A percentile compares a stretch with the other conserved stretches of the same genome.
phyloP scores from a whole-genome alignment of 192 early-diverging fungal genomes.

The Jimgerdemannia flammicorona region DNA sequence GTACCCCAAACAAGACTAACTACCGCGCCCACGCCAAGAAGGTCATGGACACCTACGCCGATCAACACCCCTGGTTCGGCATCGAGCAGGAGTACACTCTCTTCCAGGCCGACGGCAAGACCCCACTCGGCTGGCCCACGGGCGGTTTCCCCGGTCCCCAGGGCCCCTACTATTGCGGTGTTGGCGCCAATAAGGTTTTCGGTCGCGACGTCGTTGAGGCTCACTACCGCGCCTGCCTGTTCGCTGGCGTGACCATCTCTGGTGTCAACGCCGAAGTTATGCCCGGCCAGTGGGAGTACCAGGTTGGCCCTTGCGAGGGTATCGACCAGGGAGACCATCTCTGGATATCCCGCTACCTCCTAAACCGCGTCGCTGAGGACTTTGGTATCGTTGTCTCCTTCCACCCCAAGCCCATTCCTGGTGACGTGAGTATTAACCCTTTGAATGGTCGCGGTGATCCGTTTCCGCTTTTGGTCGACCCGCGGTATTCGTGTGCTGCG shows the following conservation, averaged over 20 bases:
- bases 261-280: conserved; percentile 54
- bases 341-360: conserved; percentile 47
- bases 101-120: conserved; percentile 38
- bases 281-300: conserved; percentile 53
- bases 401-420: conserved; percentile 55
- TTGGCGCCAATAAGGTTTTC: conserved; percentile 46
- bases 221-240: conserved; percentile 53
- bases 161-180: conserved; percentile 55
- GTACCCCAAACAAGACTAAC: conserved; percentile 52
- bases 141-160: conserved; percentile 52
- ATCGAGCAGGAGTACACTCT: conserved; percentile 57
- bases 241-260: conserved; percentile 51
- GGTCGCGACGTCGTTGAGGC: conserved; percentile 56
- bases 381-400: conserved; percentile 51
- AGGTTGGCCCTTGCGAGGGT: conserved; percentile 54
- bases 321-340: conserved; percentile 53
- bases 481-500: neutral
- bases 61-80: conserved; percentile 48
- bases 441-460: neutral
- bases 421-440: conserved; percentile 19
- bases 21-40: conserved; percentile 35
- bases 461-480: neutral
- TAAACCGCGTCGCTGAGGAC: conserved; percentile 55
- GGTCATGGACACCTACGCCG: conserved; percentile 34
- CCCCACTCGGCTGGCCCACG: conserved; percentile 54